phyloP scores from a whole-genome alignment of 306 rosid species.

The Cicer arietinum region DNA sequence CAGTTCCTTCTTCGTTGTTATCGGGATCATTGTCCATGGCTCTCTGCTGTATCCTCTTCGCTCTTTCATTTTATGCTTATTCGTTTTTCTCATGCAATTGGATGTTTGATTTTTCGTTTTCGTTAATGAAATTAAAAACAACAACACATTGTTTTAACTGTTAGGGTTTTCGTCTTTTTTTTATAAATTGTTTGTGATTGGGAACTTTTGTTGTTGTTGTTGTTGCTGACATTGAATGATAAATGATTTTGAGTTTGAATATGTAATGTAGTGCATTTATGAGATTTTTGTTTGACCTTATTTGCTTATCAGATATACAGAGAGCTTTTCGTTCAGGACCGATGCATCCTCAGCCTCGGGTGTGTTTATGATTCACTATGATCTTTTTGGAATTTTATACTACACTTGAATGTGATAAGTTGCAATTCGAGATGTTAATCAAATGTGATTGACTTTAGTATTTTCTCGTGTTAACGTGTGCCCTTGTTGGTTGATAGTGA shows the following conservation, averaged over 20 bases:
- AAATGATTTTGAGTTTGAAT: constrained; percentile 2
- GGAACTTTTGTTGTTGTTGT: not conserved
- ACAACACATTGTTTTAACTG: not conserved
- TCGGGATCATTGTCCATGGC: constrained; percentile 95
- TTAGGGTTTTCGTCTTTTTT: constrained; percentile 14
- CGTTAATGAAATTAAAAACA: not conserved
- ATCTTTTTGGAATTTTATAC: constrained; percentile 19
- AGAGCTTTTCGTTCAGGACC: constrained; percentile 86
- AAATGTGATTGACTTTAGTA: not conserved
- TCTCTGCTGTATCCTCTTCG: constrained; percentile 85
- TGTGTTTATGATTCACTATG: constrained; percentile 18
- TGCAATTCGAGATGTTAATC: constrained; percentile 25
- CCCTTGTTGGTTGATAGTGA: constrained; percentile 15
- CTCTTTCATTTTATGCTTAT: not conserved
- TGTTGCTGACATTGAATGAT: constrained; percentile 2
- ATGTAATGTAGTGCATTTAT: not conserved
- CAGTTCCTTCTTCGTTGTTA: constrained; percentile 67
- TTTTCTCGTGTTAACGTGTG: constrained; percentile 11
- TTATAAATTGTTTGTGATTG: not conserved
- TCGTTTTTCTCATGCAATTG: not conserved
- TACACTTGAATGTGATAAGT: constrained; percentile 30
- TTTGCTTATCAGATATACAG: constrained; percentile 77
- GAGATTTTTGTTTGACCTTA: constrained; percentile 53
- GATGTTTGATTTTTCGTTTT: not conserved
- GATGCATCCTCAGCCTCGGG: constrained; percentile 90